Evolutionary conservation across 768 basidiomycete genomes (phyloP), one percentile per base, ranked within the genome.

Genomic region (Auriscalpium vulgare): DNA sequence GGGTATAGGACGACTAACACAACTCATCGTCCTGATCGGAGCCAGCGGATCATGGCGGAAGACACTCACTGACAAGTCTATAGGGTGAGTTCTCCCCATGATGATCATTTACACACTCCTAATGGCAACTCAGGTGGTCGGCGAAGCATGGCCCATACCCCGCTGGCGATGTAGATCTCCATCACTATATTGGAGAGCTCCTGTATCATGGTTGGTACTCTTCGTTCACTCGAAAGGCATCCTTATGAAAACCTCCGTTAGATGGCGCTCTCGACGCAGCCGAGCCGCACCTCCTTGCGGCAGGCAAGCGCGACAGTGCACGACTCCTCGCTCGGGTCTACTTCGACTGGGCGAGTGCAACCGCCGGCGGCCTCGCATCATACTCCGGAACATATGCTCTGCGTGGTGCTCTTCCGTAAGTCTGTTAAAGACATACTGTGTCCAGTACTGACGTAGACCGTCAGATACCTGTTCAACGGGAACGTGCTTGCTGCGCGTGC

Each of bases 401-500:
- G 23, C 85, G 91, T 47, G 93, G 91, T 36, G 83, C 82, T 10
- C 75, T 99, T 54, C 93, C 95, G 87, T 95, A 68, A 54, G 86
- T 78, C 37, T 29, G 2, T 4, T 29, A 29, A 21, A 29, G 29
- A 3, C 38, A 13, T 23, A 7, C n/a, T 59, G 34, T 19, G 19
- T 16, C 55, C 40, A 47, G 11, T 37, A 40, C n/a, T 50, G 38
- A 53, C 34, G 14, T 59, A 43, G 37, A 13, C 47, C n/a, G 17
- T 14, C 63, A 91, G 88, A 56, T 90, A 89, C 64, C 75, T 94
- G 21, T 80, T 80, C 59, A 90, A 92, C 53, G 91, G 91, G 14
- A 93, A 93, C 60, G 87, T 99, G 65, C 82, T 92, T n/a, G 90
- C 90, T 4, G 91, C 95, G 4, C 83, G 84, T n/a, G 83, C 87